A percentile compares a stretch with the other conserved stretches of the same genome.
Evolutionary conservation across 805 yeast genomes (phyloP).

Genomic region (Lachancea meyersii): DNA sequence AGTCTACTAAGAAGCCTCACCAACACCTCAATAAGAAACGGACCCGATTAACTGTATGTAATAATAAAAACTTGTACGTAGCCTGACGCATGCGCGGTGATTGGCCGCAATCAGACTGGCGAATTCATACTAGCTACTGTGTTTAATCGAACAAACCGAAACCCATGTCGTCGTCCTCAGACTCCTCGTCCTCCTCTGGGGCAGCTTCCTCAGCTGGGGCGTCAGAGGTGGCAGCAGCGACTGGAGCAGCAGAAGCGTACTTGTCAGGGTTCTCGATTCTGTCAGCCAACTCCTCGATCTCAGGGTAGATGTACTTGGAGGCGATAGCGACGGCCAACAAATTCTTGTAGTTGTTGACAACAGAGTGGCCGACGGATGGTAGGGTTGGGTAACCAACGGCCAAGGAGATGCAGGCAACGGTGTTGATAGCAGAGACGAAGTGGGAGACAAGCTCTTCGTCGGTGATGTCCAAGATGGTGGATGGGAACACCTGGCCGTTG

Average conservation of each 20-base stretch:
- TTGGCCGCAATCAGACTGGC: not conserved
- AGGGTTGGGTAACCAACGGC: constrained; percentile 99
- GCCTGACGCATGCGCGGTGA: not conserved
- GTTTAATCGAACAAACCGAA: constrained; percentile 96
- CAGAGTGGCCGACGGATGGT: constrained; percentile 98
- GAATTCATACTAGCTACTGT: constrained; percentile 5
- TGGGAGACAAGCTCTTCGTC: constrained; percentile 91
- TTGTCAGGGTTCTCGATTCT: constrained; percentile 99
- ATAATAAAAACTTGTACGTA: not conserved
- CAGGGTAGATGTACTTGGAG: constrained; percentile 98
- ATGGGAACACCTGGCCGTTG: constrained; percentile 97
- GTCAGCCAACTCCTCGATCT: constrained; percentile 98
- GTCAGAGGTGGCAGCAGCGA: constrained; percentile 72
- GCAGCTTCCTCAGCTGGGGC: constrained; percentile 66
- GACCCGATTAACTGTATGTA: not conserved
- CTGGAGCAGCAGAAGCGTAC: constrained; percentile 99
- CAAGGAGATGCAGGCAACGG: constrained; percentile 93
- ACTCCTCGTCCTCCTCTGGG: constrained; percentile 65
- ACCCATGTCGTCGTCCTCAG: constrained; percentile 80
- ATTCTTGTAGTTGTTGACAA: constrained; percentile 99
- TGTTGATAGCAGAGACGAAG: constrained; percentile 86
- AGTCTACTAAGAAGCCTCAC: too few species aligned
- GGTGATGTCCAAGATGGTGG: constrained; percentile 94
- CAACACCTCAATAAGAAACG: too few species aligned
- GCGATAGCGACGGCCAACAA: constrained; percentile 96